Base-by-base conservation (phyloP, 768 basidiomycete species). In the Serendipita vermifera region DNA sequence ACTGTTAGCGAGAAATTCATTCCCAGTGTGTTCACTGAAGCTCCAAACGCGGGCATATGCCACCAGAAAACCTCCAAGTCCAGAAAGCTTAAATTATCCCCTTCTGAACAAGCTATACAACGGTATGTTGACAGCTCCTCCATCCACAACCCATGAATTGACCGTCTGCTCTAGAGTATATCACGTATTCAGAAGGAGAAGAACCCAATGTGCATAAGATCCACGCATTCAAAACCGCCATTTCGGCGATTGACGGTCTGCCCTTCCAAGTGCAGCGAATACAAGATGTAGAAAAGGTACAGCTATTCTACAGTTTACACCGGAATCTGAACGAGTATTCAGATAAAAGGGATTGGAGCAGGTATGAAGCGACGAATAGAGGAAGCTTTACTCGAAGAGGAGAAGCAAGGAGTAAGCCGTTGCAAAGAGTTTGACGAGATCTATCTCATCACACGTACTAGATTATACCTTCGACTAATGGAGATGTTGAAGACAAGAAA, bases 331-430 rank as follows among this genome's bases (percentile, higher is more conserved):
- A 27, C 15, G 51, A 72, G 70, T 56, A 71, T 6, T 15, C 7
- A 72, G 71, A 59, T 72, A 9, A 57, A 63, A 5, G 71, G 71
- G 11, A 58, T 71, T 35, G 70, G 70, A 15, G 48, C 63, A 26
- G 72, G 77, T 32, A 79, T 79, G 13, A 61, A 67, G 32, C 67
- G 69, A 41, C 72, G 76, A 41, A 75, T 79, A 64, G 71, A 75
- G 46, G 72, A 72, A 17, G 72, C 62, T 62, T 63, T 72, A 48
- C 64, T 60, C 33, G 65, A 62, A 57, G 62, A 59, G 33, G 62
- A 67, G 63, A 73, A 72, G 63, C 63, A 68, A 69, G 59, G 40
- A 56, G 31, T 53, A 27, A 22, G 38, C 55, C 22, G 13, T 9
- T 33, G 59, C 31, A 32, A 39, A 15, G 38, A 24, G 57, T 38